phyloP scores from a whole-genome alignment of 331 rosid species.

The Cydonia oblonga region DNA sequence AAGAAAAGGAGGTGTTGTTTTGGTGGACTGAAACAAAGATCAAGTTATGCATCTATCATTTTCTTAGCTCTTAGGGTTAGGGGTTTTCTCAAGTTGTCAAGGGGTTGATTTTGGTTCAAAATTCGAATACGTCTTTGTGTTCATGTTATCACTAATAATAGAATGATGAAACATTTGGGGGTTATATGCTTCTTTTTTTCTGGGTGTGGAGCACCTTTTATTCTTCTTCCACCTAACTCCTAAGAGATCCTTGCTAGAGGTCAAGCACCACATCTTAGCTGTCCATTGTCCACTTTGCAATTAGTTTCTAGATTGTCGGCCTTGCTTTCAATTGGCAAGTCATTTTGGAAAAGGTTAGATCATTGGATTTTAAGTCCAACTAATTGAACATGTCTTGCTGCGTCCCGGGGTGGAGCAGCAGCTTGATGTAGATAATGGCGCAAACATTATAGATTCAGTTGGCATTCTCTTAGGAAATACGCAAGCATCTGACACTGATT shows the following conservation, averaged over 20 bases:
- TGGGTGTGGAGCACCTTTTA: not conserved
- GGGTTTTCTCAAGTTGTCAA: not conserved
- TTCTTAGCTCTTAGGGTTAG: not conserved
- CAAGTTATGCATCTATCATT: not conserved
- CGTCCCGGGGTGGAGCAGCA: not conserved
- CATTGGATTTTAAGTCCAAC: not conserved
- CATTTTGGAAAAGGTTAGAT: not conserved
- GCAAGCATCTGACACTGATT: not conserved
- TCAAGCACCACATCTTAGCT: not conserved
- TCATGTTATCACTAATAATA: not conserved
- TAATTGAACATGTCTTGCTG: not conserved
- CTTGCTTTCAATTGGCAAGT: constrained; percentile 4
- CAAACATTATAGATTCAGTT: not conserved
- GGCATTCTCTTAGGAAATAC: not conserved
- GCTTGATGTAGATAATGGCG: not conserved
- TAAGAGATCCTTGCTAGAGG: not conserved
- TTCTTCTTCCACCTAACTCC: not conserved
- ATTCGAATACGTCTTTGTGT: not conserved
- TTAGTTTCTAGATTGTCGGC: constrained; percentile 8
- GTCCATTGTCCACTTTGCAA: not conserved
- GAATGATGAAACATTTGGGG: not conserved
- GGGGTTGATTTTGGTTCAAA: not conserved
- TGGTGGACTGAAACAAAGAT: not conserved
- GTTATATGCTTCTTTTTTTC: not conserved
- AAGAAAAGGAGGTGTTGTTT: not conserved